Evolutionary conservation across 2,329 filamentous ascomycete species (phyloP).

Genomic region (Blastomyces emzantsi): DNA sequence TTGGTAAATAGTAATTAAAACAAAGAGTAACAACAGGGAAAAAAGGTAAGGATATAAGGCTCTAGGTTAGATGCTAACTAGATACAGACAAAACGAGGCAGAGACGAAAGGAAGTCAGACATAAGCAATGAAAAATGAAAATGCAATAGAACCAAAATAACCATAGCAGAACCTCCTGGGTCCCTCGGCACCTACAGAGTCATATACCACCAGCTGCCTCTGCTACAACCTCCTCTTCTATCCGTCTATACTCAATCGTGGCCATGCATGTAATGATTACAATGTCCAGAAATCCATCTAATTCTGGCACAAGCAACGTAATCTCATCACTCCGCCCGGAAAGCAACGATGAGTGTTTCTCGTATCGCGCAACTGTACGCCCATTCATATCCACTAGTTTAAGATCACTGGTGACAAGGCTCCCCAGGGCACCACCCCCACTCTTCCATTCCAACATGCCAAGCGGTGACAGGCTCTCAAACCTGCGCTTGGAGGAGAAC

Average conservation of each 20-base stretch:
- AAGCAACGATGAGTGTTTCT: constrained; percentile 9
- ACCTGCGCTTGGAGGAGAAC: constrained; percentile 12
- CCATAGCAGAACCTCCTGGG: neutral
- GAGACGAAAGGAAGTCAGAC: neutral
- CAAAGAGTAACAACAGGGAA: too few relatives aligned
- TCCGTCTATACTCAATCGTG: constrained; percentile 13
- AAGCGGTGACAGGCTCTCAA: constrained; percentile 11
- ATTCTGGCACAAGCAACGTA: constrained; percentile 11
- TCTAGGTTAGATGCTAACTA: neutral
- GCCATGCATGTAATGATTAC: constrained; percentile 15
- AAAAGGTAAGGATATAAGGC: neutral
- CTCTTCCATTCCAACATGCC: constrained; percentile 16
- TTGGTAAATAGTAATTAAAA: neutral
- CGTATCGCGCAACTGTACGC: constrained; percentile 15
- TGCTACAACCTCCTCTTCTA: constrained; percentile 8
- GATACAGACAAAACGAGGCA: neutral
- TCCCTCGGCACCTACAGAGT: neutral
- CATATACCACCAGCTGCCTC: constrained; percentile 6
- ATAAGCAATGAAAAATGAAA: neutral
- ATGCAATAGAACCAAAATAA: neutral
- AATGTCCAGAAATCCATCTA: constrained; percentile 14
- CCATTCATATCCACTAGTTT: constrained; percentile 12
- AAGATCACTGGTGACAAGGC: constrained; percentile 12
- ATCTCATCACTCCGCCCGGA: constrained; percentile 9
- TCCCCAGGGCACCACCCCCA: constrained; percentile 9